Evolutionary conservation across 148 eudicot genomes (phyloP).

Genomic region (Rhododendron mucronatum): DNA sequence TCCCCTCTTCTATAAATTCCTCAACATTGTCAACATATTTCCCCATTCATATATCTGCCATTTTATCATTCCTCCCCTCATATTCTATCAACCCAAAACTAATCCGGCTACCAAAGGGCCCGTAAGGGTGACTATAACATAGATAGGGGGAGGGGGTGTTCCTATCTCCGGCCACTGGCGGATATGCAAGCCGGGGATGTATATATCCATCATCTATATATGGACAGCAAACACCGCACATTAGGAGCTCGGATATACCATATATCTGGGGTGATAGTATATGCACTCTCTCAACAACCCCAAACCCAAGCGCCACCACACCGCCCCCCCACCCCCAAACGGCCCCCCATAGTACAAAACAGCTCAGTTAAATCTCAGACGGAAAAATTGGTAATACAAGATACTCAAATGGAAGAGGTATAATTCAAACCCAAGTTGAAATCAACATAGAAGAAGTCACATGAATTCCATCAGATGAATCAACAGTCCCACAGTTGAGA

Average conservation of each 20-base stretch:
- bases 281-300: not conserved
- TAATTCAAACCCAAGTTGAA: not conserved
- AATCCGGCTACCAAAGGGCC: not conserved
- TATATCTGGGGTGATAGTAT: no score
- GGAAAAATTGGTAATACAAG: not conserved
- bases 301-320: fast-evolving
- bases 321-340: not conserved
- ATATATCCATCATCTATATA: not conserved
- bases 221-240: not conserved
- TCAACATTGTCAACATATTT: not conserved
- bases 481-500: not conserved
- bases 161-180: not conserved
- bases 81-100: not conserved
- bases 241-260: not conserved
- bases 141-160: not conserved
- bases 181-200: not conserved
- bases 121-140: not conserved
- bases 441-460: not conserved
- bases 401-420: not conserved
- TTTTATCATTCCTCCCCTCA: not conserved
- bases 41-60: not conserved
- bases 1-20: not conserved
- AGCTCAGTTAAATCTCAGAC: not conserved
- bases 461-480: not conserved
- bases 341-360: not conserved